Evolutionary conservation across 208 protist species (phyloP), one percentile per base, ranked within the genome.

Genomic region (Acanthamoeba culbertsoni): DNA sequence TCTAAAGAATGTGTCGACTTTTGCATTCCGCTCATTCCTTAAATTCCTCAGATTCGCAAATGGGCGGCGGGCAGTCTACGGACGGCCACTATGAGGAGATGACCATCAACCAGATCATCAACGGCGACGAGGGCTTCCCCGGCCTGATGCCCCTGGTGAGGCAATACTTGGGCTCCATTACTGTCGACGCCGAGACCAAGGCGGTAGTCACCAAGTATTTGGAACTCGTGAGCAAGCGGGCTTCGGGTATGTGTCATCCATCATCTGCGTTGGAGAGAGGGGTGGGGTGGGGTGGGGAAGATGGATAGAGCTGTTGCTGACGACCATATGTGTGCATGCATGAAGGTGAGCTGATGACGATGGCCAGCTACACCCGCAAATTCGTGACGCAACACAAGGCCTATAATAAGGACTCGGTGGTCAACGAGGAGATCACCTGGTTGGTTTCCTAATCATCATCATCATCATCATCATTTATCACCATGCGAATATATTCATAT

Each of bases 61-160:
- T n/a, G n/a, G n/a, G n/a, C n/a, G n/a, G n/a, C n/a, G n/a, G n/a
- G n/a, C n/a, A n/a, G n/a, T n/a, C n/a, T n/a, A n/a, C 65, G 55
- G 79, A 95, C 35, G 79, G 96, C 86, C 93, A 94, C 55, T 95
- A 95, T 86, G 95, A 96, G 65, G 94, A 98, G 91, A 97, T 99
- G 94, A 98, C 96, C 12, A 95, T 99, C 31, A 95, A 99, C 93
- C 98, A 99, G 79, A 98, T 99, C 40, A 98, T 99, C 90, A 99
- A 99, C 95, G 99, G 98, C 20, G 95, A 92, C 65, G 96, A 95
- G 33, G 94, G 94, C 71, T 99, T 98, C 95, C 97, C 97, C 45
- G 98, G 98, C 10, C 95, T 99, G 37, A 97, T 99, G 59, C 97
- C 98, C 20, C 93, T 99, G 53, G 97, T 99, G 2, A 86, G 94